Conservation (phyloP, 768 basidiomycete genomes). For the Macrolepiota fuliginosa region DNA sequence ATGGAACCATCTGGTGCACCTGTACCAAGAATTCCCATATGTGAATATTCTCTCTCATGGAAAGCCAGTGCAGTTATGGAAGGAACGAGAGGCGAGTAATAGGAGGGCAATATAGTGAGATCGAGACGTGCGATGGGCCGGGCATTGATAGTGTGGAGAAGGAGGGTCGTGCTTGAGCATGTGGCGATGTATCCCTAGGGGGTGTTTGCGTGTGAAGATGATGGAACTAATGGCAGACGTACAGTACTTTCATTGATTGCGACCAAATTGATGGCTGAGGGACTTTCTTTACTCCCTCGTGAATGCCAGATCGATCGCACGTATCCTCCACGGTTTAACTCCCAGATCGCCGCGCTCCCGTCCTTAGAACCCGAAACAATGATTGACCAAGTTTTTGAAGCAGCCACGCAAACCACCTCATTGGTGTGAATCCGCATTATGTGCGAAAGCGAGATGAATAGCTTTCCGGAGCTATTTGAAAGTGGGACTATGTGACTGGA, state of each 20-base stretch:
- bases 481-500: not conserved
- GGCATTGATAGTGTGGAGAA: slow-evolving; percentile 85
- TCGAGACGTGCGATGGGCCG: slow-evolving; percentile 73
- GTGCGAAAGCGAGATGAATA: slow-evolving; percentile 48
- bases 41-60: slow-evolving; percentile 85
- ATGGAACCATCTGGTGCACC: slow-evolving; percentile 77
- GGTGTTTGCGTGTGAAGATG: not conserved
- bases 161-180: slow-evolving; percentile 68
- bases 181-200: slow-evolving; percentile 83
- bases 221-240: slow-evolving; percentile 21
- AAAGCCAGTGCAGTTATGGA: slow-evolving; percentile 78
- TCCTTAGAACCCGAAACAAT: slow-evolving; percentile 83
- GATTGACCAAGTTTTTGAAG: slow-evolving; percentile 81
- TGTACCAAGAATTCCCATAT: slow-evolving; percentile 75
- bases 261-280: slow-evolving; percentile 57
- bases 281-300: slow-evolving; percentile 32
- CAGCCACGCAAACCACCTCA: slow-evolving; percentile 62
- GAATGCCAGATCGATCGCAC: slow-evolving; percentile 75
- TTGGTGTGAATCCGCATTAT: slow-evolving; percentile 81
- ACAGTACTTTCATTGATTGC: slow-evolving; percentile 88
- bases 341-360: slow-evolving; percentile 87
- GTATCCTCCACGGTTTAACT: slow-evolving; percentile 81
- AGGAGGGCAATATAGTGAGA: slow-evolving; percentile 41
- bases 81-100: slow-evolving; percentile 42
- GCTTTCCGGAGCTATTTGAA: slow-evolving; percentile 16